phyloP scores from a whole-genome alignment of 2,329 filamentous ascomycete species.

The Zelopaecilomyces penicillatus region DNA sequence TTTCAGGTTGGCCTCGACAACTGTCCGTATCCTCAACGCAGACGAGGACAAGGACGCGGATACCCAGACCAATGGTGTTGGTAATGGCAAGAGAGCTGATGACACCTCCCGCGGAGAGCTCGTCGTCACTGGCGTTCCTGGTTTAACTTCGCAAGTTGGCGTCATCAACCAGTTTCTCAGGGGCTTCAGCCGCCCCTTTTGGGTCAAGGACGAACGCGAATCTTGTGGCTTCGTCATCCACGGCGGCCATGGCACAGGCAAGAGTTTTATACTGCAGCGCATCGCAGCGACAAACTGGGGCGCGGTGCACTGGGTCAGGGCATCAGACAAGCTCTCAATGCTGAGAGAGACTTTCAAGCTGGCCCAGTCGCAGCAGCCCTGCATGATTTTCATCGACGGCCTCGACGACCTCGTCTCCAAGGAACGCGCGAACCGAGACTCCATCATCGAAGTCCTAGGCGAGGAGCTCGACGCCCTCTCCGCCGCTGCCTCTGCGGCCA shows the following conservation, averaged over 20 bases:
- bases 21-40: constrained; percentile 28
- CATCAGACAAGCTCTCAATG: constrained; percentile 45
- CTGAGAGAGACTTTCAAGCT: constrained; percentile 63
- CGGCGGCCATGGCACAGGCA: constrained; percentile 78
- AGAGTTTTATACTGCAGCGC: constrained; percentile 63
- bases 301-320: constrained; percentile 53
- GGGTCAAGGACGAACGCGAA: constrained; percentile 21
- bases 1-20: constrained; percentile 30
- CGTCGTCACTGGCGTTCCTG: constrained; percentile 52
- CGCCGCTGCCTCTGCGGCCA: constrained; percentile 25
- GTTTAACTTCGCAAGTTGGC: constrained; percentile 54
- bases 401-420: constrained; percentile 62
- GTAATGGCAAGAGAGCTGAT: background rate
- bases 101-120: constrained; percentile 25
- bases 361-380: constrained; percentile 61
- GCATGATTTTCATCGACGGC: constrained; percentile 71
- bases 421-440: constrained; percentile 41
- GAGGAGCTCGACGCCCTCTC: constrained; percentile 50
- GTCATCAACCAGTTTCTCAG: constrained; percentile 59
- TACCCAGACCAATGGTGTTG: background rate
- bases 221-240: constrained; percentile 63
- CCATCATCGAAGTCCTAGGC: constrained; percentile 41
- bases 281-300: constrained; percentile 64
- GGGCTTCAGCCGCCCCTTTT: constrained; percentile 38
- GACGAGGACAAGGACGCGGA: constrained; percentile 15